phyloP scores from a whole-genome alignment of 1,139 yeast genomes.

The Yamadazyma dushanensis region DNA sequence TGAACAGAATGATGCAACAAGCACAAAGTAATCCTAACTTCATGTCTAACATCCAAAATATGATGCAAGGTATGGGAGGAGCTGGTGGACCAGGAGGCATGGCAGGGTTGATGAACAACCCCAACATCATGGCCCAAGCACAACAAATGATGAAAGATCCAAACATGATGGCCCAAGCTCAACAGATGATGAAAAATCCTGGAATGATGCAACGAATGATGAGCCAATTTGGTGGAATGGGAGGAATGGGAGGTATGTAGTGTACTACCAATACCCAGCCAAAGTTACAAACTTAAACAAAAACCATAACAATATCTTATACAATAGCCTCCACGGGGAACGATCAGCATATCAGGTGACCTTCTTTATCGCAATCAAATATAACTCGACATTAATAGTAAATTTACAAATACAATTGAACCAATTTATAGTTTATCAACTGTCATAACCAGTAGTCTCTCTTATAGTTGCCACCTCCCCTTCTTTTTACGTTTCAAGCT shows the following conservation, averaged over 20 bases:
- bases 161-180: slow-evolving; percentile 63
- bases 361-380: too few relatives aligned
- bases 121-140: slow-evolving; percentile 41
- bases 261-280: too few relatives aligned
- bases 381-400: too few relatives aligned
- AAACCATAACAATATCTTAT: too few relatives aligned
- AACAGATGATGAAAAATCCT: slow-evolving; percentile 55
- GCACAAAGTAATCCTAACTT: slow-evolving; percentile 52
- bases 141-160: slow-evolving; percentile 75
- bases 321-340: too few relatives aligned
- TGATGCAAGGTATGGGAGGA: slow-evolving; percentile 42
- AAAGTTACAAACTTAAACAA: background rate
- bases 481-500: too few relatives aligned
- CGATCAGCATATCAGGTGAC: too few relatives aligned
- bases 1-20: slow-evolving; percentile 47
- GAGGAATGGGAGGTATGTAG: slow-evolving; percentile 4
- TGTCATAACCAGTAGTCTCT: too few relatives aligned
- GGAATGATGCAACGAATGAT: slow-evolving; percentile 75
- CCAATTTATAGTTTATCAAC: too few relatives aligned
- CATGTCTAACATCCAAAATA: slow-evolving; percentile 36
- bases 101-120: slow-evolving; percentile 54
- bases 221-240: slow-evolving; percentile 49
- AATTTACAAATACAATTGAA: too few relatives aligned
- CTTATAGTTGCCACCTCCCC: too few relatives aligned
- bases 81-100: slow-evolving; percentile 49